phyloP scores from a whole-genome alignment of 768 basidiomycete genomes.

The Leccinum barrowsii region DNA sequence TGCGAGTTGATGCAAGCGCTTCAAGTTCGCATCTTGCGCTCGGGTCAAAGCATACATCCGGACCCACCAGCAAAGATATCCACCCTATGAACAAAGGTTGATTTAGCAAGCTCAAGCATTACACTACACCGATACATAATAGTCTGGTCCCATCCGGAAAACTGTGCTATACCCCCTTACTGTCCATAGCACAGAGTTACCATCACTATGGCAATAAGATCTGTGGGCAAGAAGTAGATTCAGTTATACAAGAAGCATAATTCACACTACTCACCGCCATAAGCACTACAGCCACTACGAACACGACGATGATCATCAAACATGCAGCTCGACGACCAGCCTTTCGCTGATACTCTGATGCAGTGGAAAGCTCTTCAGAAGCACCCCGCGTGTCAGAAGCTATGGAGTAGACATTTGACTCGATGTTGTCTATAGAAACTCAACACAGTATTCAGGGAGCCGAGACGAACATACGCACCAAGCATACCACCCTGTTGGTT shows the following conservation, averaged over 20 bases:
- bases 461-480: constrained; percentile 49
- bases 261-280: constrained; percentile 70
- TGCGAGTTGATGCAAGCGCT: not conserved
- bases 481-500: constrained; percentile 93
- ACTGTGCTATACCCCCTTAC: too few relatives aligned
- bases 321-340: constrained; percentile 90
- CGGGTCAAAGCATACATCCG: not conserved
- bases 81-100: not conserved
- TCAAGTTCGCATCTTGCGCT: not conserved
- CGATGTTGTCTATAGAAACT: constrained; percentile 76
- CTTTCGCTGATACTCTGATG: constrained; percentile 90
- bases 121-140: not conserved
- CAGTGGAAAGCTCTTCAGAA: constrained; percentile 81
- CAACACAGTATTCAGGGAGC: not conserved
- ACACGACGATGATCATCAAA: constrained; percentile 79
- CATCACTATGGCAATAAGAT: constrained; percentile 23
- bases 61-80: not conserved
- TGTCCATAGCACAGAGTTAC: not conserved
- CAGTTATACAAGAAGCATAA: not conserved
- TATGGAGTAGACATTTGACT: constrained; percentile 87
- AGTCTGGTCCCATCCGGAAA: not conserved
- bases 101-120: not conserved
- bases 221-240: constrained; percentile 7
- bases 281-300: constrained; percentile 87
- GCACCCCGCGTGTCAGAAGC: constrained; percentile 79